These are phyloP conservation scores for Aspergillus nidulans DNA, from an alignment of 495 filamentous ascomycete species.

Conservation along the genomic window DNA sequence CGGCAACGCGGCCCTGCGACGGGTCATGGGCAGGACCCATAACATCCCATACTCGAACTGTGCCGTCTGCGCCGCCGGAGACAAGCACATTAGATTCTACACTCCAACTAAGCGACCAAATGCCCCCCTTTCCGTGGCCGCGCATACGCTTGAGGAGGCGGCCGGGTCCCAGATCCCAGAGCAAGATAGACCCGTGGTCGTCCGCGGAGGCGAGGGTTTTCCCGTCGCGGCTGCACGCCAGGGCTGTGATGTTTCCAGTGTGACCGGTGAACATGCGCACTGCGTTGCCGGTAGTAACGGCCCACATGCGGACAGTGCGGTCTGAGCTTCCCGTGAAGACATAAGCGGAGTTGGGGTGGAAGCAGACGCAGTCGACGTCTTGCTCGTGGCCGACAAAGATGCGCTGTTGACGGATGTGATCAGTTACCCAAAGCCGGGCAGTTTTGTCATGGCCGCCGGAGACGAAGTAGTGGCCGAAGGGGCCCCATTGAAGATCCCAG, in stretches of 20 bases:
- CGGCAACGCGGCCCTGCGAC: constrained; percentile 55
- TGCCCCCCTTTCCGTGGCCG: constrained; percentile 88
- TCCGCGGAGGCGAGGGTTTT: constrained; percentile 86
- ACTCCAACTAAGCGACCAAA: constrained; percentile 88
- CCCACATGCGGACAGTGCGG: constrained; percentile 95
- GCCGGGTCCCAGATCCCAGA: constrained; percentile 88
- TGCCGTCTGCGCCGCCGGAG: constrained; percentile 87
- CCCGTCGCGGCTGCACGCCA: constrained; percentile 82
- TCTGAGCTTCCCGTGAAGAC: constrained; percentile 87
- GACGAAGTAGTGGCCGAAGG: constrained; percentile 93
- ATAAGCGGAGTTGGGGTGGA: constrained; percentile 90
- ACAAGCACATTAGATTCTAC: constrained; percentile 84
- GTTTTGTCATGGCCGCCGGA: constrained; percentile 83
- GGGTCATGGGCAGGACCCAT: constrained; percentile 54
- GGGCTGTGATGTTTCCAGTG: constrained; percentile 71
- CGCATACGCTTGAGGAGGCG: constrained; percentile 84
- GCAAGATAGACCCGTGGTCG: constrained; percentile 74
- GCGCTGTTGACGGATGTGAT: constrained; percentile 83
- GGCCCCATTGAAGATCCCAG: constrained; percentile 85
- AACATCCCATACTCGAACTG: constrained; percentile 93
- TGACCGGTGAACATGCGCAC: constrained; percentile 93
- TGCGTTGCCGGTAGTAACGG: constrained; percentile 74
- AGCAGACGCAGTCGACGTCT: constrained; percentile 76
- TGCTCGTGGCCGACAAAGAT: constrained; percentile 90
- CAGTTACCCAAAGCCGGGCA: constrained; percentile 83